Conservation (phyloP, 208 protist species). For the Crithidia acanthocephali region DNA sequence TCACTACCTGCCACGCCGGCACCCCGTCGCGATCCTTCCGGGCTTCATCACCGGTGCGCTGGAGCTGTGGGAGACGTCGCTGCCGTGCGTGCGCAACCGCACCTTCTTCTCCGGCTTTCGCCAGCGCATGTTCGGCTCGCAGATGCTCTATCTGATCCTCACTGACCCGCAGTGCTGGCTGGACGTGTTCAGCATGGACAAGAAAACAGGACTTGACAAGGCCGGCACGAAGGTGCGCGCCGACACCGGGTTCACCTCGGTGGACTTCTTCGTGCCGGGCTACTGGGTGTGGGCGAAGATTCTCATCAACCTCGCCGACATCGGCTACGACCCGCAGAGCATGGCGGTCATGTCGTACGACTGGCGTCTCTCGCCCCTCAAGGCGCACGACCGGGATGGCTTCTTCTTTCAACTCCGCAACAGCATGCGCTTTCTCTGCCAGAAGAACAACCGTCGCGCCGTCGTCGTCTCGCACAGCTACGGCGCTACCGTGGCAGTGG, state of each 20-base stretch:
- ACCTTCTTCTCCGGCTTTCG: constrained; percentile 63
- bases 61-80: constrained; percentile 80
- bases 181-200: constrained; percentile 73
- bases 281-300: constrained; percentile 95
- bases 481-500: constrained; percentile 75
- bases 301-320: constrained; percentile 91
- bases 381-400: constrained; percentile 81
- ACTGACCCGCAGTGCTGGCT: constrained; percentile 81
- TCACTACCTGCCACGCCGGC: constrained; percentile 52
- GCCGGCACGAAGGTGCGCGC: constrained; percentile 83
- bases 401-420: constrained; percentile 82
- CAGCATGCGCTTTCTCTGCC: constrained; percentile 67
- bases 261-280: constrained; percentile 91
- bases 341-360: constrained; percentile 92
- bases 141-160: constrained; percentile 78
- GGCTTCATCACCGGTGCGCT: constrained; percentile 89
- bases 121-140: constrained; percentile 83
- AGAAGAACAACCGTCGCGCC: constrained; percentile 70
- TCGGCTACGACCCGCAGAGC: constrained; percentile 93
- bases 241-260: constrained; percentile 77
- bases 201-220: constrained; percentile 72
- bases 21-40: constrained; percentile 85
- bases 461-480: constrained; percentile 93
- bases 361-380: constrained; percentile 84
- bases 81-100: constrained; percentile 57